phyloP scores from a whole-genome alignment of 2,329 filamentous ascomycete genomes.

The Reticulascus tulasneorum region DNA sequence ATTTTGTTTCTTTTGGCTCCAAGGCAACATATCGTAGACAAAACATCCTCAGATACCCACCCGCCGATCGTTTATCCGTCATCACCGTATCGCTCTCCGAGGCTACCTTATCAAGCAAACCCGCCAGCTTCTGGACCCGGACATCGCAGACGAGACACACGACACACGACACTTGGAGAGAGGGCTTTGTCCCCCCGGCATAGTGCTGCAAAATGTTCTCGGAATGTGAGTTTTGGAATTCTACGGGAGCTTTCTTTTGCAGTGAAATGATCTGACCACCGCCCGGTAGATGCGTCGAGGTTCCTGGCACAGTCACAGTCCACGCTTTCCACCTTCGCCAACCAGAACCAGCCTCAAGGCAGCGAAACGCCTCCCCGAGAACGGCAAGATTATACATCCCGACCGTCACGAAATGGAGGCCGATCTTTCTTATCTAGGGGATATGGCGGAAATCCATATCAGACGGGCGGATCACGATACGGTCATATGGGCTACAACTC shows the following conservation, averaged over 20 bases:
- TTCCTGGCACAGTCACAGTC: slow-evolving; percentile 97
- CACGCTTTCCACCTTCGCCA: slow-evolving; percentile 66
- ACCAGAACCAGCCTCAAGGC: slow-evolving; percentile 54
- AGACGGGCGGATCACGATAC: slow-evolving; percentile 65
- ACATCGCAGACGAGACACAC: too few species aligned
- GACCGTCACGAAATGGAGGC: slow-evolving; percentile 27
- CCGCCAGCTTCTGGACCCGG: neutral
- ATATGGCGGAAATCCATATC: slow-evolving; percentile 68
- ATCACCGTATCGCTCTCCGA: neutral
- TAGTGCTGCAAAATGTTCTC: slow-evolving; percentile 51
- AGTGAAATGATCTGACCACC: slow-evolving; percentile 15
- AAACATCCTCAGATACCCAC: neutral
- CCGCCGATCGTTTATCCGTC: neutral
- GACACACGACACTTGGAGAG: too few species aligned
- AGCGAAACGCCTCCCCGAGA: slow-evolving; percentile 31
- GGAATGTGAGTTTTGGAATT: slow-evolving; percentile 65
- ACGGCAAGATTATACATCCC: slow-evolving; percentile 29
- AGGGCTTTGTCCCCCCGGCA: too few species aligned
- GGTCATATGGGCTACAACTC: slow-evolving; percentile 73
- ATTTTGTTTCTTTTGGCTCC: too few species aligned
- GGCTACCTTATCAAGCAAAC: neutral
- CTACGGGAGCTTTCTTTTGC: neutral
- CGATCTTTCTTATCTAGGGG: slow-evolving; percentile 42
- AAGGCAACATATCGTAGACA: too few species aligned
- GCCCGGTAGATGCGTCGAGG: slow-evolving; percentile 78